Evolutionary conservation across 2,329 filamentous ascomycete species (phyloP), one percentile per base, ranked within the genome.

Genomic region (Tolypocladium capitatum): DNA sequence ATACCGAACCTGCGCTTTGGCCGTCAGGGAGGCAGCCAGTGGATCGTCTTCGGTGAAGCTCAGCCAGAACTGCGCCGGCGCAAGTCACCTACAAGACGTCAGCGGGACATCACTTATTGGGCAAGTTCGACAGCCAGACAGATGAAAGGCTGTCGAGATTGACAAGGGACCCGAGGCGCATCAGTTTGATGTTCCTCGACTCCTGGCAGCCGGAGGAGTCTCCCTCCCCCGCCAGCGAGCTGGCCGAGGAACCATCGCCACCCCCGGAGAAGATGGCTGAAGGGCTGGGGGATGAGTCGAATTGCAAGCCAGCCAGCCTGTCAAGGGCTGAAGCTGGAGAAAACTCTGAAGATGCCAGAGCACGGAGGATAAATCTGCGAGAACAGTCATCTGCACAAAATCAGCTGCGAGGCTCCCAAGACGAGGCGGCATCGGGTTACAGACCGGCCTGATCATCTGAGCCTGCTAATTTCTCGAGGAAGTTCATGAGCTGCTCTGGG

Each of bases 11-110:
- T 2, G 72, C 71, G 30, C 72, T 70, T 14, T 70, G 65, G 50
- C 84, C 79, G 28, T 77, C 75, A 2, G 80, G 76, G 3, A 83
- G 67, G 56, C 80, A 83, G 33, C 79, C 74, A 3, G 76, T 73
- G 35, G 80, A 76, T 31, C 56, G 57, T 32, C 60, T 58, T 46
- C 86, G 80, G 56, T 87, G 80, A 24, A 96, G 64, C 53, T 94
- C 86, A 5, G 77, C 75, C n/a, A 97, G 67, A 2, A 97, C 68
- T 27, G 90, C 90, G n/a, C 90, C 88, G 27, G 84, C 85, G 64
- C 92, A 97, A 3, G 87, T 86, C 43, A 94, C 71, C 69, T 81
- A 48, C 24, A 16, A n/a, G 33, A 24, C 8, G 32, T 59, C n/a
- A 58, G 43, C n/a, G 10, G 28, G 8, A 33, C 32, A 34, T 18